Evolutionary conservation across 805 yeast species (phyloP).

Genomic region (Lipomyces kockii): DNA sequence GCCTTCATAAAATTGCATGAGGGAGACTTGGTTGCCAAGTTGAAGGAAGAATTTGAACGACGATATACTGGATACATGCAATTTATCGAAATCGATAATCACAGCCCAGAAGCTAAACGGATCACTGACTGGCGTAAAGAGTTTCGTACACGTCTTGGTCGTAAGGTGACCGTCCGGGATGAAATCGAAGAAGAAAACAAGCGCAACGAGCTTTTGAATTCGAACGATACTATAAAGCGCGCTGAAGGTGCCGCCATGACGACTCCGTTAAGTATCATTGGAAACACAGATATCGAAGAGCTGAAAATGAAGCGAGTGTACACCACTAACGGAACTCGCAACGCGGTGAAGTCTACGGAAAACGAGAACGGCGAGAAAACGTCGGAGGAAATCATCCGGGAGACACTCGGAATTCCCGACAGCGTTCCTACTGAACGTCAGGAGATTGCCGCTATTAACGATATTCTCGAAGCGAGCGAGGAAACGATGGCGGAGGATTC

Average conservation of each 20-base stretch:
- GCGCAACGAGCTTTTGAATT: conserved; percentile 59
- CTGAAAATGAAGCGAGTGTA: conserved; percentile 11
- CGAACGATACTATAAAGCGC: conserved; percentile 57
- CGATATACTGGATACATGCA: conserved; percentile 77
- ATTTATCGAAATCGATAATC: conserved; percentile 58
- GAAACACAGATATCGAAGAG: conserved; percentile 17
- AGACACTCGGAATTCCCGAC: conserved; percentile 18
- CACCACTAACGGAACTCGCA: not conserved
- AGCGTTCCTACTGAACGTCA: conserved; percentile 11
- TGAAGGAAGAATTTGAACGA: conserved; percentile 77
- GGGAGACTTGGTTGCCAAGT: conserved; percentile 68
- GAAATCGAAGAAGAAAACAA: conserved; percentile 73
- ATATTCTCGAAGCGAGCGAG: conserved; percentile 42
- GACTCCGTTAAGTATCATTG: conserved; percentile 67
- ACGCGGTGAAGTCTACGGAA: conserved; percentile 44
- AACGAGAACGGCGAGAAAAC: conserved; percentile 44
- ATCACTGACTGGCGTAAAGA: conserved; percentile 46
- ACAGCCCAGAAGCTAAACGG: conserved; percentile 56
- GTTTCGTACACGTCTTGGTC: conserved; percentile 48
- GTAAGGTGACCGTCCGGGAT: conserved; percentile 66
- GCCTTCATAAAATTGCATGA: conserved; percentile 80
- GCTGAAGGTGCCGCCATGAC: conserved; percentile 58
- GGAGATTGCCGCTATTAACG: conserved; percentile 32
- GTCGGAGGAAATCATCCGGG: conserved; percentile 39
- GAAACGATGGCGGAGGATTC: conserved; percentile 26